These are phyloP conservation scores for Thinopyrum elongatum DNA, from an alignment of 176 grass and related monocot species.

Conservation along the genomic window DNA sequence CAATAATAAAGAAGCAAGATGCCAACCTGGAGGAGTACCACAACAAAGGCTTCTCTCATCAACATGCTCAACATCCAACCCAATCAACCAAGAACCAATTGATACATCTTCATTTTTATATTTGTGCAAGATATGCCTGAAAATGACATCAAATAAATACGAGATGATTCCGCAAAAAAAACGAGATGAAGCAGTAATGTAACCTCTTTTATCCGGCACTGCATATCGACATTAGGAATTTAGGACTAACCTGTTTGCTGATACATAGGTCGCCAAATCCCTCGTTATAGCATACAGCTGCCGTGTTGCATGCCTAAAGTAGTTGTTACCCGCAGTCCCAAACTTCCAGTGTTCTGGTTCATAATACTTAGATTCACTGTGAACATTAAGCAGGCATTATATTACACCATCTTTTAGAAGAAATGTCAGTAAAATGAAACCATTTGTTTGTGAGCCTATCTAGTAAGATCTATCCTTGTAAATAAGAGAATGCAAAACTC, in stretches of 20 bases:
- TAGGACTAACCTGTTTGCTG: slow-evolving; percentile 57
- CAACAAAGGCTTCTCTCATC: slow-evolving; percentile 86
- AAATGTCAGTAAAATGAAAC: slow-evolving; percentile 6
- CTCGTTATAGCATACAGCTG: slow-evolving; percentile 75
- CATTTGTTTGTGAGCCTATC: neutral
- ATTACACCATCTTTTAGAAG: slow-evolving; percentile 1
- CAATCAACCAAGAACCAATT: slow-evolving; percentile 82
- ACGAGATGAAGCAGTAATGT: neutral
- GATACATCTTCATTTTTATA: slow-evolving; percentile 90
- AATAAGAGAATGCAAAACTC: neutral
- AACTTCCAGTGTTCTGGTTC: slow-evolving; percentile 82
- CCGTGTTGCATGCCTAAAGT: slow-evolving; percentile 74
- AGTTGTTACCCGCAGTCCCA: slow-evolving; percentile 65
- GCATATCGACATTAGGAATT: neutral
- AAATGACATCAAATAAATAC: neutral
- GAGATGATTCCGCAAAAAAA: no score
- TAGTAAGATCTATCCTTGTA: neutral
- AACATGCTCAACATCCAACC: slow-evolving; percentile 77
- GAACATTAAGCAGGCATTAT: slow-evolving; percentile 14
- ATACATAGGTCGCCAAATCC: slow-evolving; percentile 71
- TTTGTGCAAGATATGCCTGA: slow-evolving; percentile 80
- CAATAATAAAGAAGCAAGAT: neutral
- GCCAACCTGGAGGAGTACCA: slow-evolving; percentile 70
- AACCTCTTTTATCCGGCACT: neutral
- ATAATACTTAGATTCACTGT: slow-evolving; percentile 66